Percentiles rank a stretch among this genome's conserved stretches.
Evolutionary conservation across 2,329 filamentous ascomycete species (phyloP).

Genomic region (Pestalotiopsis sp.): DNA sequence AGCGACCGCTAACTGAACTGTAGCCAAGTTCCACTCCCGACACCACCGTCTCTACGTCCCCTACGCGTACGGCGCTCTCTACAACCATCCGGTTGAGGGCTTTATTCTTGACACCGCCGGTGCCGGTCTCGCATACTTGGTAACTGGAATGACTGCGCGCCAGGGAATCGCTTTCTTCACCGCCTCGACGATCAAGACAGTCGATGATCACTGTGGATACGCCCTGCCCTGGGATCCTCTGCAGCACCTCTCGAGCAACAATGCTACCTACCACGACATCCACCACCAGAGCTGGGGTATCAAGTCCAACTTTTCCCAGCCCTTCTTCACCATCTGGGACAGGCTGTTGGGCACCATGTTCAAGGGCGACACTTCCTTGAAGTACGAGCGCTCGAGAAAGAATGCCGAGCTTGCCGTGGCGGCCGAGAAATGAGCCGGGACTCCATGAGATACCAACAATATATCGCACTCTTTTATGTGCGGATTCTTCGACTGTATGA

Average conservation of each 20-base stretch:
- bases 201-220: conserved; percentile 97
- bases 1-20: conserved; percentile 4
- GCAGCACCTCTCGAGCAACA: conserved; percentile 90
- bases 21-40: conserved; percentile 87
- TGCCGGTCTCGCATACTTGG: conserved; percentile 80
- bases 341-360: conserved; percentile 79
- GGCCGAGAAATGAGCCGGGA: conserved; percentile 47
- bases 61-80: conserved; percentile 94
- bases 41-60: conserved; percentile 97
- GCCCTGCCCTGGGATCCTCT: conserved; percentile 93
- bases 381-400: conserved; percentile 44
- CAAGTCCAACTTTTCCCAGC: conserved; percentile 91
- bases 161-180: conserved; percentile 91
- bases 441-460: neutral
- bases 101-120: conserved; percentile 92
- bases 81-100: conserved; percentile 94
- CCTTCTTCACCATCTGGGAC: conserved; percentile 97
- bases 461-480: conserved; percentile 9
- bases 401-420: conserved; percentile 39
- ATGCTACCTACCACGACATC: conserved; percentile 95
- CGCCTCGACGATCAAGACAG: conserved; percentile 89
- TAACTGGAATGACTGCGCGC: conserved; percentile 79
- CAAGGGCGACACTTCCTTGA: conserved; percentile 60
- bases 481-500: conserved; percentile 9
- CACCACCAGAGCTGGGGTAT: conserved; percentile 99